These are phyloP conservation scores for Schizochytrium sp. DNA, from an alignment of 108 stramenopile species.

Conservation along the genomic window DNA sequence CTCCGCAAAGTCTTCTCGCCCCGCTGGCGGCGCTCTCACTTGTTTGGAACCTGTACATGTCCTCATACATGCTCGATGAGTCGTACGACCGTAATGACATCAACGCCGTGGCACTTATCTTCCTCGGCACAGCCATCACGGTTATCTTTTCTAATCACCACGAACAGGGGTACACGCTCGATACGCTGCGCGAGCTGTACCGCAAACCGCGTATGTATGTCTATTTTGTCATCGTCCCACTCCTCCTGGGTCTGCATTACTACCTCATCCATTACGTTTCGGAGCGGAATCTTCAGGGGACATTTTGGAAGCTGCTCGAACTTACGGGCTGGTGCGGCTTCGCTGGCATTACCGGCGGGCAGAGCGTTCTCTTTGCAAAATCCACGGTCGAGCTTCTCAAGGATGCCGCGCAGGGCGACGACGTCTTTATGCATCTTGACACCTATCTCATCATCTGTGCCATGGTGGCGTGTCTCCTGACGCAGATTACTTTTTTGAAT, in stretches of 20 bases:
- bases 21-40: constrained; percentile 42
- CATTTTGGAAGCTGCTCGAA: background rate
- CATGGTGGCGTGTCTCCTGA: constrained; percentile 25
- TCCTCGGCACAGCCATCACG: constrained; percentile 39
- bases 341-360: constrained; percentile 43
- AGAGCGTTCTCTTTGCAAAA: constrained; percentile 42
- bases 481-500: constrained; percentile 41
- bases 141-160: constrained; percentile 32
- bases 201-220: background rate
- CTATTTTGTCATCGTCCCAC: background rate
- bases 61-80: constrained; percentile 35
- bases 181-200: constrained; percentile 8
- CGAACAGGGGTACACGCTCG: constrained; percentile 35
- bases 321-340: constrained; percentile 30
- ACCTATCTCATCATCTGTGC: constrained; percentile 27
- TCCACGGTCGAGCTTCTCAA: constrained; percentile 36
- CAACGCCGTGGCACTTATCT: constrained; percentile 36
- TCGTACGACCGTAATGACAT: constrained; percentile 25
- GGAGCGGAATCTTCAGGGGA: background rate
- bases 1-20: constrained; percentile 41
- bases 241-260: background rate
- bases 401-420: constrained; percentile 32
- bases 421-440: background rate
- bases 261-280: background rate
- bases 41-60: constrained; percentile 42